phyloP scores from a whole-genome alignment of 2,329 filamentous ascomycete species.

The Byssothecium circinans region DNA sequence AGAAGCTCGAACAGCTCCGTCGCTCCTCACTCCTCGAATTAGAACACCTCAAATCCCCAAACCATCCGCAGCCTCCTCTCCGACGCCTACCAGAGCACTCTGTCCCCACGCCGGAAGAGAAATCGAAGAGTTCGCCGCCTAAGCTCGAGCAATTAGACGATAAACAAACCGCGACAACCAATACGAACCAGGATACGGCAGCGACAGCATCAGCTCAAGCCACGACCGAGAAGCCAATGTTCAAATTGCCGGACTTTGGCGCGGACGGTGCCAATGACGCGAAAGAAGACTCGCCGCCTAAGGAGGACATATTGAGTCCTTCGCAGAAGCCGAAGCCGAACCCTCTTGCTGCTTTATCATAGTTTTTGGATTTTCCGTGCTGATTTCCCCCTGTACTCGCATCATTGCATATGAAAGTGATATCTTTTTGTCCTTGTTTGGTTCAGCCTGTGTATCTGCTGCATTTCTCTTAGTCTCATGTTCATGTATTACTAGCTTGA shows the following conservation, averaged over 20 bases:
- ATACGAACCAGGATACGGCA: neutral
- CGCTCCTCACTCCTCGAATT: slow-evolving; percentile 49
- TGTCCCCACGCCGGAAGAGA: slow-evolving; percentile 15
- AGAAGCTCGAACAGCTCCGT: slow-evolving; percentile 51
- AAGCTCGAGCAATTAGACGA: neutral
- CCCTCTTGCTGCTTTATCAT: neutral
- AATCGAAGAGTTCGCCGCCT: slow-evolving; percentile 1
- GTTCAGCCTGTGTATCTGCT: neutral
- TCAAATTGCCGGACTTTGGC: slow-evolving; percentile 29
- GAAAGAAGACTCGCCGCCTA: slow-evolving; percentile 1
- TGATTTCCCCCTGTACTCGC: neutral
- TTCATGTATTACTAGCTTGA: too few species aligned
- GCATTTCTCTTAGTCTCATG: neutral
- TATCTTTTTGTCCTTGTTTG: neutral
- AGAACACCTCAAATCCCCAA: slow-evolving; percentile 42
- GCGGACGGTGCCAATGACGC: slow-evolving; percentile 11
- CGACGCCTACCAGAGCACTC: slow-evolving; percentile 44
- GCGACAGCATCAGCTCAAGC: slow-evolving; percentile 6
- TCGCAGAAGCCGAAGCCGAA: slow-evolving; percentile 5
- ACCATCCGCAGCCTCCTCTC: slow-evolving; percentile 33
- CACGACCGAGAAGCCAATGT: slow-evolving; percentile 17
- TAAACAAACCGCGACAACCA: neutral
- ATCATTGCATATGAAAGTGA: neutral
- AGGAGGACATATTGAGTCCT: slow-evolving; percentile 23
- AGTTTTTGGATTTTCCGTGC: neutral